Evolutionary conservation across 2,329 filamentous ascomycete genomes (phyloP).

Genomic region (Curvularia eragrostidis): DNA sequence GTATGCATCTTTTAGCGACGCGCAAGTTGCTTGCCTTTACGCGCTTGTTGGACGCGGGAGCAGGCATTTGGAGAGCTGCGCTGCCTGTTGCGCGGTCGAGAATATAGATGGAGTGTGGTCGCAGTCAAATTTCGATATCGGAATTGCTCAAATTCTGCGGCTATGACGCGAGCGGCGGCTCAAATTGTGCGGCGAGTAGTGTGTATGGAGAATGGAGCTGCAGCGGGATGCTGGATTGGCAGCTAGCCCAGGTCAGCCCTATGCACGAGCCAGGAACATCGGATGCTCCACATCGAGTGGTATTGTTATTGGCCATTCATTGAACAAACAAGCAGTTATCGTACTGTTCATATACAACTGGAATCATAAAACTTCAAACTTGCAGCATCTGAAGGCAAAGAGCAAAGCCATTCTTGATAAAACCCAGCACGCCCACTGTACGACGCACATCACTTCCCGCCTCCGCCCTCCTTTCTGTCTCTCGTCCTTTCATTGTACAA

Average conservation of each 20-base stretch:
- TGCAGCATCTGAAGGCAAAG: not conserved
- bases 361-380: not conserved
- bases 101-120: not conserved
- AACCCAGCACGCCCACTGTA: not conserved
- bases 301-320: not conserved
- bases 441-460: not conserved
- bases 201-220: not conserved
- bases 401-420: not conserved
- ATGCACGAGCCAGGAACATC: slow-evolving; percentile 9
- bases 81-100: not conserved
- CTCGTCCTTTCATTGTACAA: slow-evolving; percentile 31
- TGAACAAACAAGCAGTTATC: not conserved
- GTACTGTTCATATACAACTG: not conserved
- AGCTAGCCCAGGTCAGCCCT: slow-evolving; percentile 8
- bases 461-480: slow-evolving; percentile 13
- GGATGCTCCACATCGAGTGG: not conserved
- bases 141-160: not conserved
- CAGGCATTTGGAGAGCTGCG: slow-evolving; percentile 55
- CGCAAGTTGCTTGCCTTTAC: slow-evolving; percentile 47
- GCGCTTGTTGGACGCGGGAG: slow-evolving; percentile 62
- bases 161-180: not conserved
- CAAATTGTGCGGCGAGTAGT: not conserved
- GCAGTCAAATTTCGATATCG: not conserved
- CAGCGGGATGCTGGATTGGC: not conserved
- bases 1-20: slow-evolving; percentile 10